Percentiles rank a stretch among this genome's conserved stretches.
These are phyloP conservation scores for Trypanosoma boissoni DNA, from an alignment of 208 protist genomes.

Conservation along the genomic window DNA sequence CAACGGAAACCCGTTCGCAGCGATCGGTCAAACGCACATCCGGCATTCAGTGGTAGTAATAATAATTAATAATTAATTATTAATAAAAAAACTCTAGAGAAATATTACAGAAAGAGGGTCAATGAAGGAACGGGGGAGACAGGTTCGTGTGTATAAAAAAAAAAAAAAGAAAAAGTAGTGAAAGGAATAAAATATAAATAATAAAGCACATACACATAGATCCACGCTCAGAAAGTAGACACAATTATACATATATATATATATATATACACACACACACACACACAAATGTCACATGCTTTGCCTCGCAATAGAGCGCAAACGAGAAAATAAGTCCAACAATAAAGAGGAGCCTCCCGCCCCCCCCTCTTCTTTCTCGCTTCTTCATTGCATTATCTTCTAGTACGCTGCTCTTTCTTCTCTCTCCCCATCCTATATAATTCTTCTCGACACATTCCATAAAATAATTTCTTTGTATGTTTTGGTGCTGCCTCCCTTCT, in stretches of 20 bases:
- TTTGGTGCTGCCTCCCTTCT: too few species aligned
- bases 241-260: constrained; percentile 4
- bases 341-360: neutral
- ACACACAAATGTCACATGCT: neutral
- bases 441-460: too few species aligned
- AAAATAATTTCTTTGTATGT: too few species aligned
- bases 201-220: neutral
- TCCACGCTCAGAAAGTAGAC: neutral
- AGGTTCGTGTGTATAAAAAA: neutral
- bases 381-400: too few species aligned
- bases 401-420: too few species aligned
- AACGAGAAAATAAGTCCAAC: neutral
- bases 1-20: constrained; percentile 30
- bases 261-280: constrained; percentile 2
- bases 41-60: neutral
- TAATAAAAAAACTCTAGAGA: too few species aligned
- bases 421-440: too few species aligned
- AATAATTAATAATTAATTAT: too few species aligned
- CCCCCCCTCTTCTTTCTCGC: neutral
- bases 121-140: neutral
- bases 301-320: neutral
- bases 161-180: constrained; percentile 8
- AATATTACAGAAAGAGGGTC: constrained; percentile 1
- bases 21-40: neutral
- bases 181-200: neutral